Base-by-base conservation (phyloP, 2,329 filamentous ascomycete genomes). In the Simplicillium aogashimaense region DNA sequence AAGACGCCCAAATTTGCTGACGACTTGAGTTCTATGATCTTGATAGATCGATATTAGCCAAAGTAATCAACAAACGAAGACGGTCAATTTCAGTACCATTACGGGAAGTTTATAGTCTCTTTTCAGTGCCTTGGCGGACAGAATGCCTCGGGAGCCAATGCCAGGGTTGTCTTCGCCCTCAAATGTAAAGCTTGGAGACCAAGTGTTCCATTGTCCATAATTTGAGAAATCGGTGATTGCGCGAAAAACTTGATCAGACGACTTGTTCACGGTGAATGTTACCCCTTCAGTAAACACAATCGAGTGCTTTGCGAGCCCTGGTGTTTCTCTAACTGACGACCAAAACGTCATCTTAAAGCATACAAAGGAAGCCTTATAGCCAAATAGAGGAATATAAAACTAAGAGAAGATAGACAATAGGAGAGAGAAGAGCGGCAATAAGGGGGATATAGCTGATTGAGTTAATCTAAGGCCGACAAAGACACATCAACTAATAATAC, bases 271-370 rank as follows among this genome's bases (percentile, higher is more conserved):
- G 11, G 35, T 37, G n/a, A 37, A 37, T 25, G 35, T 37, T 11
- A 29, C 25, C n/a, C 35, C 35, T 29, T 37, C 35, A 3, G 35
- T 37, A 28, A 37, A 37, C 18, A 37, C 12, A 37, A 37, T 37
- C 18, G 35, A 28, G 18, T 13, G 18, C 15, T 25, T 37, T 14
- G 17, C 12, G 7, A 28, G 35, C 10, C 35, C 35, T 7, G 35
- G 35, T 12, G 35, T 37, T 37, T 37, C 35, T 37, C 9, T 37
- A 9, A 37, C 29, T 14, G 35, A 28, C 9, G 35, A 37, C 35
- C 35, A 37, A n/a, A 37, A 29, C 15, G 35, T 15, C 35, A 37
- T 37, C 9, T 25, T 25, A 25, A 25, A 25, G 20, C 5, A 5
- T 25, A 25, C 20, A 25, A 5, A 9, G 20, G 20, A 9, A 9